phyloP scores from a whole-genome alignment of 768 basidiomycete genomes.

The Tulasnella sp. region DNA sequence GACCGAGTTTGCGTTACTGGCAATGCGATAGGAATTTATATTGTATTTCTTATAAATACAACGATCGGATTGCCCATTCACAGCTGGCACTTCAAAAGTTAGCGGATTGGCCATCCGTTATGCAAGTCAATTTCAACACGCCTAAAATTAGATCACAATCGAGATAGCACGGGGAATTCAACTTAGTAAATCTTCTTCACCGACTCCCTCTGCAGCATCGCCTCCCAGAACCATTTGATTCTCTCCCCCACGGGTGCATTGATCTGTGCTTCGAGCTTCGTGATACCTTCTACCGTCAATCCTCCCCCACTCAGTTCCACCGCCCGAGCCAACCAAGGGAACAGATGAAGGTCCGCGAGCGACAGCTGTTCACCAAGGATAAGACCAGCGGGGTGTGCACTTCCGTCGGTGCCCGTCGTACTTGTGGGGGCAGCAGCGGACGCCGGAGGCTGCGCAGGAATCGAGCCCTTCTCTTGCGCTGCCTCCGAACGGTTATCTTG shows the following conservation, averaged over 20 bases:
- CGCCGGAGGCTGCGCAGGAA: background rate
- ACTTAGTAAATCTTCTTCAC: constrained; percentile 53
- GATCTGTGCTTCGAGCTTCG: constrained; percentile 28
- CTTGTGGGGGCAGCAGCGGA: constrained; percentile 22
- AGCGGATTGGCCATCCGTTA: no score
- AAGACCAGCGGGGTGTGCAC: constrained; percentile 22
- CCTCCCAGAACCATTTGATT: constrained; percentile 47
- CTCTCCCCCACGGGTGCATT: background rate
- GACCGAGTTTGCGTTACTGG: no score
- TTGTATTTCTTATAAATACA: no score
- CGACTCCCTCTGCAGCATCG: constrained; percentile 48
- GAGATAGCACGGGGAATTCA: constrained; percentile 30
- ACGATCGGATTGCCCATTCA: no score
- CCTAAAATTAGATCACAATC: background rate
- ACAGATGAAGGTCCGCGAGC: constrained; percentile 68
- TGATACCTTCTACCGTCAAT: constrained; percentile 30
- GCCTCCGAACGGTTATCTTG: no score
- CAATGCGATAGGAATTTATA: no score
- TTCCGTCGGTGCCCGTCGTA: constrained; percentile 15
- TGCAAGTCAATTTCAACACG: background rate
- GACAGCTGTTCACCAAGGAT: constrained; percentile 64
- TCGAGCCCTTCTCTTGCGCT: background rate
- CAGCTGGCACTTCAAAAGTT: no score
- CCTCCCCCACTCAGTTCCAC: constrained; percentile 45
- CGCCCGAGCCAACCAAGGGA: constrained; percentile 57